A percentile compares a stretch with the other conserved stretches of the same genome.
Conservation (phyloP, 1,139 yeast genomes). For the Scheffersomyces stambukii region DNA sequence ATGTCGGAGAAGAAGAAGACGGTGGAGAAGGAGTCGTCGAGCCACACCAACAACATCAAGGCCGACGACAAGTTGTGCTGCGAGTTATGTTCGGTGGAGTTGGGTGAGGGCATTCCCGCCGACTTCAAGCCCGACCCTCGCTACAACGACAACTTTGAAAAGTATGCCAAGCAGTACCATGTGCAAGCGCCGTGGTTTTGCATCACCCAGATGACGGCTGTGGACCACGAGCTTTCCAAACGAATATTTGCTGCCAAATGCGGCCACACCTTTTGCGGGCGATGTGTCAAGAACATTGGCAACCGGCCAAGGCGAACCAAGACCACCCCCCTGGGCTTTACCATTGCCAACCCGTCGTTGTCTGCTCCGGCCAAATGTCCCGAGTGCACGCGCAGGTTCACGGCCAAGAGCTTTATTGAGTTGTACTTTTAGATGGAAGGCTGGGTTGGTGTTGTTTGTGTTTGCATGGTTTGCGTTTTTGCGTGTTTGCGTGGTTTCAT, state of each 20-base stretch:
- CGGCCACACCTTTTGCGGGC: constrained; percentile 86
- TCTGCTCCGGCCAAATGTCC: constrained; percentile 50
- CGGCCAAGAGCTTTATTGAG: constrained; percentile 35
- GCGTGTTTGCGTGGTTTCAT: no score
- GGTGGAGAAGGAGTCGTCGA: constrained; percentile 19
- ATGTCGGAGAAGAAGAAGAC: constrained; percentile 26
- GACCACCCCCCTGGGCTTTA: constrained; percentile 12
- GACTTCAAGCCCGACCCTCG: constrained; percentile 36
- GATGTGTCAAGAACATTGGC: constrained; percentile 66
- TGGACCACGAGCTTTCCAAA: constrained; percentile 60
- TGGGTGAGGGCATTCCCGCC: constrained; percentile 69
- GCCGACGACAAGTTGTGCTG: constrained; percentile 44
- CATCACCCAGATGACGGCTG: constrained; percentile 40
- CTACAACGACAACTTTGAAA: constrained; percentile 23
- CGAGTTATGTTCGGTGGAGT: constrained; percentile 61
- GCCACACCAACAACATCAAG: constrained; percentile 37
- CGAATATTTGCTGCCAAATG: constrained; percentile 69
- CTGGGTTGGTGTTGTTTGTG: neutral
- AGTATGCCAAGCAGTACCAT: constrained; percentile 25
- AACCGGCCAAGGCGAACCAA: constrained; percentile 26
- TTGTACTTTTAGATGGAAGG: constrained; percentile 21
- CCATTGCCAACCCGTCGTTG: constrained; percentile 42
- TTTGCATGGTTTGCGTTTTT: no score
- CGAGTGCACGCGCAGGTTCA: constrained; percentile 36
- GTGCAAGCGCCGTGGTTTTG: constrained; percentile 68